Evolutionary conservation across 1,284 basidiomycete species (phyloP).

Genomic region (Trichosporon sp.): DNA sequence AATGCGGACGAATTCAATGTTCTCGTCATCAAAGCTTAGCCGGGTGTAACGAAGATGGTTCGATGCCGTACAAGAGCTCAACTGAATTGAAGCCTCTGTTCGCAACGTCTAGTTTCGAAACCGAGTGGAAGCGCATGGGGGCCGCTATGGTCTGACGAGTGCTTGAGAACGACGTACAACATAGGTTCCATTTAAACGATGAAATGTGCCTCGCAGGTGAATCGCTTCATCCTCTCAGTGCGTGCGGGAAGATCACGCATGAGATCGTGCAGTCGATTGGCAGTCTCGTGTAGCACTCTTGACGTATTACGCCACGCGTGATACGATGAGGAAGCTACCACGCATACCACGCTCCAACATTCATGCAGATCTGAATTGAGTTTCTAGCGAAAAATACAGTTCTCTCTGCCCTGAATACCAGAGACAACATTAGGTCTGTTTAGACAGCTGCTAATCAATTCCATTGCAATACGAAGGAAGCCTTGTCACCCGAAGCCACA

Average conservation of each 20-base stretch:
- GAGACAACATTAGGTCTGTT: not conserved
- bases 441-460: not conserved
- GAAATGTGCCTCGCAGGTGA: not conserved
- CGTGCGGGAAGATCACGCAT: not conserved
- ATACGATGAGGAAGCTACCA: not conserved
- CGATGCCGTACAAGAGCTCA: not conserved
- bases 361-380: not conserved
- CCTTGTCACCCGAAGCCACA: not conserved
- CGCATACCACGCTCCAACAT: not conserved
- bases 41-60: not conserved
- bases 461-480: no score
- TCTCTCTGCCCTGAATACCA: not conserved
- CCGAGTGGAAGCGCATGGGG: not conserved
- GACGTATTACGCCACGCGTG: not conserved
- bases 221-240: not conserved
- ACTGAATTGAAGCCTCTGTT: not conserved
- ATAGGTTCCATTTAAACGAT: not conserved
- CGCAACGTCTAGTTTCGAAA: not conserved
- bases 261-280: not conserved
- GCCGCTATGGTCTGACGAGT: no score
- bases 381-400: not conserved
- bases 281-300: no score
- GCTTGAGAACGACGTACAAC: not conserved
- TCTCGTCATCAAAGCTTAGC: not conserved
- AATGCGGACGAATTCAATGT: not conserved